These are phyloP conservation scores for Bolboschoenoplectus hybrid DNA, from an alignment of 202 grass and related monocot species.

Conservation along the genomic window DNA sequence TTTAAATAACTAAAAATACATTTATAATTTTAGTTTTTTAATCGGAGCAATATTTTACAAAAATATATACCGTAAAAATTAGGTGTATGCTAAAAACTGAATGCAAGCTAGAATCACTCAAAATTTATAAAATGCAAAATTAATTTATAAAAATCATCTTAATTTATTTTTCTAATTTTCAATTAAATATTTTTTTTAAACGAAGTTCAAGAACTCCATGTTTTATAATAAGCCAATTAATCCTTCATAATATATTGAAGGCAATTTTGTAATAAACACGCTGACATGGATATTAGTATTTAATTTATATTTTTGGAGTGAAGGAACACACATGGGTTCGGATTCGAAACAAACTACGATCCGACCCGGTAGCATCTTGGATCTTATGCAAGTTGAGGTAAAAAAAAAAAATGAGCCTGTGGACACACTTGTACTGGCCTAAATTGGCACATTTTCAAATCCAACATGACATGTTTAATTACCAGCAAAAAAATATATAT, in stretches of 20 bases:
- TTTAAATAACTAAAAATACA: no score
- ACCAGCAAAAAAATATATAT: background rate
- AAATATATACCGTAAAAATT: no score
- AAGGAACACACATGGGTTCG: background rate
- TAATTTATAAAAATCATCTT: background rate
- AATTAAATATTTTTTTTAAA: background rate
- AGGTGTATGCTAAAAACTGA: no score
- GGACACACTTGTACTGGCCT: background rate
- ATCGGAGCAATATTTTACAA: no score
- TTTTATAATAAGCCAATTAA: no score
- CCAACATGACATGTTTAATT: conserved; percentile 25
- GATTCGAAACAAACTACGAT: background rate
- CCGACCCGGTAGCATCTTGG: background rate
- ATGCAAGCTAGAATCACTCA: no score
- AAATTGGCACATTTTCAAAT: conserved; percentile 35
- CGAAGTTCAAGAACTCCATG: no score
- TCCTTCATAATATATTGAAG: no score
- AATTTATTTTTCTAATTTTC: background rate
- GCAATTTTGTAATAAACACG: background rate
- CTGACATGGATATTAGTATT: background rate
- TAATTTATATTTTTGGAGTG: background rate
- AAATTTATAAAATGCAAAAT: background rate
- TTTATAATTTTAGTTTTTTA: no score
- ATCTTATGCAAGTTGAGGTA: conserved; percentile 13
- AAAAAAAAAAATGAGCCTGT: background rate